Evolutionary conservation across 148 eudicot species (phyloP).

Genomic region (Cornus kousa): DNA sequence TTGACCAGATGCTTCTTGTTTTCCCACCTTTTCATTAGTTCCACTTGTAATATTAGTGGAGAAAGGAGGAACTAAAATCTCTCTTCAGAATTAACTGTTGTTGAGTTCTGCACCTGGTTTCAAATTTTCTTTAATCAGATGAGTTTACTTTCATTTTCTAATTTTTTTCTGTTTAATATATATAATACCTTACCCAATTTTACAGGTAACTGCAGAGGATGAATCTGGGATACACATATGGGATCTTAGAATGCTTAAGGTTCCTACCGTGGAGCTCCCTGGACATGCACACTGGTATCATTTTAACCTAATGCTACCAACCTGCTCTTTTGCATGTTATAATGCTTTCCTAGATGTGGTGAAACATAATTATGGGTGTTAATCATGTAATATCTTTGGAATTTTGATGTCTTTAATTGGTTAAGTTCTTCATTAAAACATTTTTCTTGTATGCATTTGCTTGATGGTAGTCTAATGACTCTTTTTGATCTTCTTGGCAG

Average conservation of each 20-base stretch:
- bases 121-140: not conserved
- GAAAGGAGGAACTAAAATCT: not conserved
- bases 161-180: not conserved
- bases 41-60: not conserved
- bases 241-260: slow-evolving; percentile 90
- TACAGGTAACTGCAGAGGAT: slow-evolving; percentile 94
- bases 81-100: not conserved
- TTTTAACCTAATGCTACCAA: slow-evolving; percentile 7
- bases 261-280: slow-evolving; percentile 80
- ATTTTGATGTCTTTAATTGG: not conserved
- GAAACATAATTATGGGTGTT: too few relatives aligned
- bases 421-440: not conserved
- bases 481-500: slow-evolving; percentile 42
- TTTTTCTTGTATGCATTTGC: not conserved
- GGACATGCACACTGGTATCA: slow-evolving; percentile 97
- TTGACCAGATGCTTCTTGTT: not conserved
- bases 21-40: not conserved
- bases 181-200: slow-evolving; percentile 19
- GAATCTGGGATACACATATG: slow-evolving; percentile 95
- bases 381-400: too few relatives aligned
- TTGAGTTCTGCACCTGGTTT: not conserved
- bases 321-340: not conserved
- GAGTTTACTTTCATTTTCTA: not conserved
- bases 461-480: slow-evolving; percentile 10
- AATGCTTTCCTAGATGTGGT: too few relatives aligned